Evolutionary conservation across 179 eudicot genomes (phyloP), one percentile per base, ranked within the genome.

Genomic region (Silene vulgaris): DNA sequence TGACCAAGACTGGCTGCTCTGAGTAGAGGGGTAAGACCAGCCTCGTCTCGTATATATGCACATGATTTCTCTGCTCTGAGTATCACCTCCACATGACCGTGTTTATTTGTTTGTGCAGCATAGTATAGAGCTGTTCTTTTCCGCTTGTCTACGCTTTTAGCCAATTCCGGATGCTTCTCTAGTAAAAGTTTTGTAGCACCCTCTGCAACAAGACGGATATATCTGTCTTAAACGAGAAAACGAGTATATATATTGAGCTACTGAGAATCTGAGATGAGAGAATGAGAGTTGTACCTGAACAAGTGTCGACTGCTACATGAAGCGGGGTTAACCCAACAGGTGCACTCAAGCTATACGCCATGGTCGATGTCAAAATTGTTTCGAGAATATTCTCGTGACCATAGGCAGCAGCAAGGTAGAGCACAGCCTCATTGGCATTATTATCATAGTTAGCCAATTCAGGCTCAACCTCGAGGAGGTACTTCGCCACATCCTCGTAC

Each of bases 251-350:
- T 21, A 1, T 3, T 2, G 16, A 50, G 17, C 57, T 5, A 45
- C 1, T 52, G 62, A 52, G 23, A 35, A 23, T 23, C 26, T 23
- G 26, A 23, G 26, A 23, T 0, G 20, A 71, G 40, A 37, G 29
- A 59, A 30, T 5, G 21, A 17, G 63, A 50, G 45, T 11, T 23
- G 23, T 66, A 79, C 80, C 80, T 81, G 85, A 5, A 28, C 78
- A 82, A 35, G 56, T 74, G 57, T 71, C 80, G 20, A 81, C 66
- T 8, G 78, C 76, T 16, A 76, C 85, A 62, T 86, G 88, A 45
- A 86, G 72, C 21, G 88, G 88, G 76, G 86, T 86, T 67, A 77
- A 62, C 32, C 84, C 85, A 32, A 74, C 66, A 1, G 88, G 88
- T 45, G 83, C 80, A 69, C 75, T 84, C 20, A 80, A 67, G 72